Evolutionary conservation across 176 grass and related monocot species (phyloP).

Genomic region (Carex parvula): DNA sequence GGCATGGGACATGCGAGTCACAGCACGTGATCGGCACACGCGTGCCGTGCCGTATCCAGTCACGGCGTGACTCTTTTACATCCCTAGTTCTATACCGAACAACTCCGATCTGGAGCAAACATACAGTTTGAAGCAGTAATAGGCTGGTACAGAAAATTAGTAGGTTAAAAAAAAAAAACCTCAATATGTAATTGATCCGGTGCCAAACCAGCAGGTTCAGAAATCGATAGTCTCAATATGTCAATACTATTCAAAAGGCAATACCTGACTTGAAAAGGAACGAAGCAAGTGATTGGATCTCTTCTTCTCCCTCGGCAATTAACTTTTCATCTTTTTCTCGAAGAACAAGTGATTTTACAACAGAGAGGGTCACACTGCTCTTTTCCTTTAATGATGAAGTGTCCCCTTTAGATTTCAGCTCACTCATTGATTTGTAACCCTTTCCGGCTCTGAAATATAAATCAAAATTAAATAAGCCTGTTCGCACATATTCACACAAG

Average conservation of each 20-base stretch:
- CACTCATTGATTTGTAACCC: constrained; percentile 67
- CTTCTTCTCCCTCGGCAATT: constrained; percentile 51
- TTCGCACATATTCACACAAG: background rate
- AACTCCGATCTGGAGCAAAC: background rate
- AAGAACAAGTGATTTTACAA: constrained; percentile 85
- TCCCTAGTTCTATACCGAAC: background rate
- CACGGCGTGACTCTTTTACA: too few relatives aligned
- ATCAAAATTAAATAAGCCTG: background rate
- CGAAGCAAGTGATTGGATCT: constrained; percentile 67
- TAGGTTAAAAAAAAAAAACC: background rate
- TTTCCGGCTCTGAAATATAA: constrained; percentile 44
- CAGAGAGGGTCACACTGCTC: constrained; percentile 73
- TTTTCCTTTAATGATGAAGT: constrained; percentile 63
- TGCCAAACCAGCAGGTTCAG: background rate
- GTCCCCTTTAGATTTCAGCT: constrained; percentile 52
- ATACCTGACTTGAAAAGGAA: constrained; percentile 73
- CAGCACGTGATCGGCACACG: too few relatives aligned
- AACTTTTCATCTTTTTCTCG: constrained; percentile 78
- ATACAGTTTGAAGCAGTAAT: background rate
- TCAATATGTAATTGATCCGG: background rate
- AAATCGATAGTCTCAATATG: background rate
- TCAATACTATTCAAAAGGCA: background rate
- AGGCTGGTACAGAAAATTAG: background rate
- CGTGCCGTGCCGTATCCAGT: too few relatives aligned
- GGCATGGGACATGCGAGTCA: too few relatives aligned